phyloP scores from a whole-genome alignment of 108 stramenopile species.

The Nitzschia sp. region DNA sequence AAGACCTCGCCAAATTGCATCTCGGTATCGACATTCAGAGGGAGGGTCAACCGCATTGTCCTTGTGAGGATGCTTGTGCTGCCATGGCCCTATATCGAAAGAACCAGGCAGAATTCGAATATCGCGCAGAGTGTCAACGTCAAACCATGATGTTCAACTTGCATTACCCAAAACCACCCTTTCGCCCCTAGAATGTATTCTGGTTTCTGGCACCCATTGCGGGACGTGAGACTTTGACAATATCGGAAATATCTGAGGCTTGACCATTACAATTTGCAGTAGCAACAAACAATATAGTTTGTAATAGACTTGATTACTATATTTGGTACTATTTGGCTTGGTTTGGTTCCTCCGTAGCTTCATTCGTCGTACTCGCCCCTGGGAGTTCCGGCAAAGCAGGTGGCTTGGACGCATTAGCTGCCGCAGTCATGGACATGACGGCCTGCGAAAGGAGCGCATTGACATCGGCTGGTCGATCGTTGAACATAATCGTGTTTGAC shows the following conservation, averaged over 20 bases:
- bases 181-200: too few species aligned
- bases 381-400: too few species aligned
- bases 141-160: not conserved
- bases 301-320: too few species aligned
- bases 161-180: too few species aligned
- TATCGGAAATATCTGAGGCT: too few species aligned
- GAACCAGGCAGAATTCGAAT: conserved; percentile 60
- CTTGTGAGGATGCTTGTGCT: conserved; percentile 68
- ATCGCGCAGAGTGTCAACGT: conserved; percentile 26
- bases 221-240: too few species aligned
- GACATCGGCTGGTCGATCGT: conserved; percentile 91
- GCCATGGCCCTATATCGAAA: conserved; percentile 69
- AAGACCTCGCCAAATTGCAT: conserved; percentile 30
- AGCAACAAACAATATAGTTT: too few species aligned
- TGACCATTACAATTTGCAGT: too few species aligned
- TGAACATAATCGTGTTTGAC: conserved; percentile 97
- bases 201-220: too few species aligned
- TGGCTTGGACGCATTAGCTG: conserved; percentile 5
- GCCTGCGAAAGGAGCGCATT: conserved; percentile 85
- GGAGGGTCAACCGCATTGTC: conserved; percentile 44
- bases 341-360: too few species aligned
- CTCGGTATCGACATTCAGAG: conserved; percentile 30
- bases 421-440: conserved; percentile 66
- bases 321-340: too few species aligned
- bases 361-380: too few species aligned